Conservation (phyloP, 306 rosid genomes). For the Trichosanthes cucumerina region DNA sequence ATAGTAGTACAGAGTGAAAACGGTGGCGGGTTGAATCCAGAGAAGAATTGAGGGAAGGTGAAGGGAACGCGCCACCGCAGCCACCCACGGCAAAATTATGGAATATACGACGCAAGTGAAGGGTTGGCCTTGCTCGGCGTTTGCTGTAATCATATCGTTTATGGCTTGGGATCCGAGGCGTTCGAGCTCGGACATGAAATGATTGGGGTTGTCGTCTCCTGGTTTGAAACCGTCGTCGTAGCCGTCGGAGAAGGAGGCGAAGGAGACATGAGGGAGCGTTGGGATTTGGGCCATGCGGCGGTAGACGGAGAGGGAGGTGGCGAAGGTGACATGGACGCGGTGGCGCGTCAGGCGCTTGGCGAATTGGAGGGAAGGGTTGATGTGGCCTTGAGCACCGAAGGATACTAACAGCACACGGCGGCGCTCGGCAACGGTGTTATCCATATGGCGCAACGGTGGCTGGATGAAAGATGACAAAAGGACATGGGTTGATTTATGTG, state of each 20-base stretch:
- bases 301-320: slow-evolving; percentile 6
- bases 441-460: too few species aligned
- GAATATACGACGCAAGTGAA: slow-evolving; percentile 20
- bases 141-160: neutral
- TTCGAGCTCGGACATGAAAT: neutral
- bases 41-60: neutral
- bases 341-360: slow-evolving; percentile 21
- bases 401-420: slow-evolving; percentile 12
- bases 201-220: neutral
- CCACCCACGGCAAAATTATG: slow-evolving; percentile 21
- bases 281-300: slow-evolving; percentile 16
- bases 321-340: slow-evolving; percentile 19
- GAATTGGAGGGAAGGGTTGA: slow-evolving; percentile 27
- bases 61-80: neutral
- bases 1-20: neutral
- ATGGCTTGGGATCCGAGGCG: slow-evolving; percentile 18
- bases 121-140: slow-evolving; percentile 10
- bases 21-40: neutral
- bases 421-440: neutral
- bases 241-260: slow-evolving; percentile 26
- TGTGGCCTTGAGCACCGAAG: slow-evolving; percentile 29
- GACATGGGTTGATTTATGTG: too few species aligned
- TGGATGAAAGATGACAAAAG: too few species aligned
- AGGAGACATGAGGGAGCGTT: neutral
- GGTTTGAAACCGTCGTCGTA: slow-evolving; percentile 15